Evolutionary conservation across 2,329 filamentous ascomycete species (phyloP), one percentile per base, ranked within the genome.

Genomic region (Calonectria crousiana): DNA sequence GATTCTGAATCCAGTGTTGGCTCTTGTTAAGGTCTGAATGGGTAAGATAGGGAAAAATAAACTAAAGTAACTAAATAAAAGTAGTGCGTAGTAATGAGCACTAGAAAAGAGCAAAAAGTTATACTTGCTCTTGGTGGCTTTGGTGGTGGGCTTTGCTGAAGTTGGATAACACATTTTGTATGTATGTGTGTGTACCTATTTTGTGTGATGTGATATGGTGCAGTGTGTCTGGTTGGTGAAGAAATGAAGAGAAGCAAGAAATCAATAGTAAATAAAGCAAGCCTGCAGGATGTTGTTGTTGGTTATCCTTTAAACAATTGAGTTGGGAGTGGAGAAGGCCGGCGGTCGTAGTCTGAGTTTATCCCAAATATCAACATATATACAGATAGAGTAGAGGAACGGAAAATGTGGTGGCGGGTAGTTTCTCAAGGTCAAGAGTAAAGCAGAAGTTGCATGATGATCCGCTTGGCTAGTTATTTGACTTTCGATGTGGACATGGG

Each of bases 121-220:
- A 87, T 86, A 87, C 82, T 89, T 89, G 74, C 86, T 81, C 83
- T 88, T 89, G 76, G 84, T 83, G 34, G 83, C 75, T 82, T 87
- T 88, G 75, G 82, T 74, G 20, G 86, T 74, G 20, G 86, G 84
- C 78, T 88, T 86, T 75, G 83, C 84, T 69, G 87, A 87, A 67
- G 85, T 83, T 80, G 86, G 86, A 74, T 84, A 85, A 73, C 83
- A 81, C 85, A 87, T 86, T 72, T 76, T 82, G 77, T 64, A 64
- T 77, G 73, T 75, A 47, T 70, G 67, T 44, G n/a, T 71, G 36
- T 56, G 53, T 71, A 60, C 32, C 20, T 71, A 30, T 68, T 49
- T 66, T 72, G 56, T 52, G 49, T 49, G n/a, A n/a, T 44, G 52
- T 34, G 41, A 41, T 41, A 38, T 13, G n/a, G n/a, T n/a, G n/a